A percentile compares a stretch with the other conserved stretches of the same genome.
Evolutionary conservation across 192 early-diverging fungal species (phyloP).

Genomic region (Geranomyces variabilis): DNA sequence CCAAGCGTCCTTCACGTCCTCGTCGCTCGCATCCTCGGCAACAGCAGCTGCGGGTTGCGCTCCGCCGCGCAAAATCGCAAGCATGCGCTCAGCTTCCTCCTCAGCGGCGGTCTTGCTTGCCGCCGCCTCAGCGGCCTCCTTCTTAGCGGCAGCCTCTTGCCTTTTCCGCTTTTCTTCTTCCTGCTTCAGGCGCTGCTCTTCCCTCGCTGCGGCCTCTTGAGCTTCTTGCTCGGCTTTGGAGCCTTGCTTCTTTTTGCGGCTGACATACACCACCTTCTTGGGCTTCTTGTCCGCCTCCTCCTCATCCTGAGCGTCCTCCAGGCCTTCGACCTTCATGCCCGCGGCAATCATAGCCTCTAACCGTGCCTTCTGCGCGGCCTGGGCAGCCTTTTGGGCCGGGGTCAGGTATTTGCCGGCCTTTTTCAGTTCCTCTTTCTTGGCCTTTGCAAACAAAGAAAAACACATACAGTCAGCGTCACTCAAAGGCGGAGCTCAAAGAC

Average conservation of each 20-base stretch:
- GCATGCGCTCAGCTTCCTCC: conserved; percentile 30
- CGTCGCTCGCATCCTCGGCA: conserved; percentile 57
- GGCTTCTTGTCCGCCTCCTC: conserved; percentile 53
- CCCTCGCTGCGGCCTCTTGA: conserved; percentile 43
- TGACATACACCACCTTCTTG: conserved; percentile 75
- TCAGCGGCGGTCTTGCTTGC: conserved; percentile 13
- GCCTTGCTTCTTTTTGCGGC: conserved; percentile 65
- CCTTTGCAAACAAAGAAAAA: conserved; percentile 40
- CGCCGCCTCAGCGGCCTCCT: conserved; percentile 30
- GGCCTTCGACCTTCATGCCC: conserved; percentile 75
- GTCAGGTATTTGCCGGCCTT: conserved; percentile 92
- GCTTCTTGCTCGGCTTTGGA: conserved; percentile 43
- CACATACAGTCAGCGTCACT: not conserved
- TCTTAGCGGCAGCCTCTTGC: conserved; percentile 9
- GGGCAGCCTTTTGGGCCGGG: conserved; percentile 87
- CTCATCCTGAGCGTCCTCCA: conserved; percentile 45
- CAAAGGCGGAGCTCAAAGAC: too few relatives aligned
- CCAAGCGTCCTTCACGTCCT: conserved; percentile 64
- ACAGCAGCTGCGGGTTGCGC: conserved; percentile 23
- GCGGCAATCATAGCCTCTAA: conserved; percentile 79
- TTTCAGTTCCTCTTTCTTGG: conserved; percentile 83
- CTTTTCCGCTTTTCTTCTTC: conserved; percentile 32
- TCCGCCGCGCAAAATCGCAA: conserved; percentile 25
- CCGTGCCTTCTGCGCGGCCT: conserved; percentile 68
- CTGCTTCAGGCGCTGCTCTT: conserved; percentile 50